These are phyloP conservation scores for Sarcodon sp. DNA, from an alignment of 768 basidiomycete genomes.

Conservation along the genomic window DNA sequence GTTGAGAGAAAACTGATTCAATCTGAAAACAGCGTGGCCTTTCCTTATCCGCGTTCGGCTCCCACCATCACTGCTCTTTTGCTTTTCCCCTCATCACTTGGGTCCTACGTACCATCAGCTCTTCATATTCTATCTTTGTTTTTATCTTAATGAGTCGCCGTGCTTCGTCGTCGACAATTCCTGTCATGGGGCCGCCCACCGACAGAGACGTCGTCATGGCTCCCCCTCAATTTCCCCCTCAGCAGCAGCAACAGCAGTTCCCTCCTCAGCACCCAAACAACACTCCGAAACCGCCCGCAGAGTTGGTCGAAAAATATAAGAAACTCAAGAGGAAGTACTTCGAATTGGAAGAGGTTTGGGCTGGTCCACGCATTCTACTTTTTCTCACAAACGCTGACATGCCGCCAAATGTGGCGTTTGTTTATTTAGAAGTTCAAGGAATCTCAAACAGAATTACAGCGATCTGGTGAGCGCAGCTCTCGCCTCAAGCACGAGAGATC, in stretches of 20 bases:
- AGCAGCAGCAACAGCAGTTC: constrained; percentile 10
- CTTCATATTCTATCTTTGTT: no score
- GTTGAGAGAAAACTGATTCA: no score
- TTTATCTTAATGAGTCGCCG: not conserved
- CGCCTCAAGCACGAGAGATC: constrained; percentile 49
- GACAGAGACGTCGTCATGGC: constrained; percentile 42
- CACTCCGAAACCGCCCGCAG: constrained; percentile 19
- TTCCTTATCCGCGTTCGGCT: no score
- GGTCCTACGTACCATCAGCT: no score
- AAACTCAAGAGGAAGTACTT: constrained; percentile 53
- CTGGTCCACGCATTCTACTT: not conserved
- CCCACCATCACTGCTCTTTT: no score
- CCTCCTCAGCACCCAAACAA: constrained; percentile 16
- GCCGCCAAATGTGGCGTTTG: not conserved
- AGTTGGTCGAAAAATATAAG: constrained; percentile 47
- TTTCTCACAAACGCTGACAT: not conserved
- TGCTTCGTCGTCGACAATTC: constrained; percentile 4
- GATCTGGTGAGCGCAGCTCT: constrained; percentile 51
- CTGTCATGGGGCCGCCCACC: constrained; percentile 24
- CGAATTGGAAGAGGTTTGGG: constrained; percentile 55
- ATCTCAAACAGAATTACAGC: constrained; percentile 37
- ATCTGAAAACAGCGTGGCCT: no score
- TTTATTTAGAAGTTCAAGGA: constrained; percentile 44
- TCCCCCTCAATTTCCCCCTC: constrained; percentile 27
- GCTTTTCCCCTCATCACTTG: no score